Base-by-base conservation (phyloP, 345 rosid genomes). In the Lepidium africanum region DNA sequence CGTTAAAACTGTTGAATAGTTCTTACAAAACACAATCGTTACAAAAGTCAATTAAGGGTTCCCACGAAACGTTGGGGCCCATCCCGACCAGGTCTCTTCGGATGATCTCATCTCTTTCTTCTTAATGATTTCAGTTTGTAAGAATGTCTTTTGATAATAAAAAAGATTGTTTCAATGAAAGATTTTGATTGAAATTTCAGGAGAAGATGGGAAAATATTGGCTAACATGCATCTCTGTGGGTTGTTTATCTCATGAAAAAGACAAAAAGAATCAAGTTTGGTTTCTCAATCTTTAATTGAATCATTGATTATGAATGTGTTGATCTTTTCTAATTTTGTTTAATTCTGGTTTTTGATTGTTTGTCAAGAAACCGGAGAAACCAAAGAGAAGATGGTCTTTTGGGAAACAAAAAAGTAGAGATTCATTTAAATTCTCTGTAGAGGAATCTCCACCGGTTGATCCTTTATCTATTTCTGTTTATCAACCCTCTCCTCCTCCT, bases 31-130 rank as follows among this genome's bases (percentile, higher is more conserved):
- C 36, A 72, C 51, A 55, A 63, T 63, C 58, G 65, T 63, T 46
- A 37, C 58, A 63, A 72, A 72, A 65, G 71, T 72, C 71, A 72
- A 72, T 57, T 65, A 30, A 30, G 65, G 76, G 65, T 64, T 56
- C 71, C 76, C 71, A 72, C 76, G 59, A 57, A 57, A 56, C 65
- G 17, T 71, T 65, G 71, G 76, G 76, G 65, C 71, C 76, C 76
- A 57, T 48, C 46, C 45, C 3, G 53, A 72, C 71, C 45, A 72
- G 76, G 76, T 65, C 63, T 71, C 23, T 33, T 33, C 1, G 59
- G 23, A 70, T 40, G 15, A 60, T 35, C 38, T 10, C 43, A 55
- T 55, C 49, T 62, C 54, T 5, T 36, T 19, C 45, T 14, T 54
- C 37, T 59, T 11, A 8, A 39, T 60, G 42, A 27, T 25, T 51